phyloP scores from a whole-genome alignment of 148 eudicot species.

The Diospyros kaki region DNA sequence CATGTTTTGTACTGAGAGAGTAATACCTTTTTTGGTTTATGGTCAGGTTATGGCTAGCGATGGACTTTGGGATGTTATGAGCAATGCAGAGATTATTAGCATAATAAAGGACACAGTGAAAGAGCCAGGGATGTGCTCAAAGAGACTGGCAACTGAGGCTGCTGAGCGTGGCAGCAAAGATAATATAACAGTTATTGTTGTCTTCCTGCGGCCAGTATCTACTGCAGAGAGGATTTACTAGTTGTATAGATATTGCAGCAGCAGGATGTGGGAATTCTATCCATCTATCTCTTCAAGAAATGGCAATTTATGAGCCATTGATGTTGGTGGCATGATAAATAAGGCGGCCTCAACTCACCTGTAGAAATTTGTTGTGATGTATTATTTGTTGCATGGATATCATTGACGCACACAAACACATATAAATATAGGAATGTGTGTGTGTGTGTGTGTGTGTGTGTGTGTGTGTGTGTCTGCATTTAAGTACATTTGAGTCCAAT shows the following conservation, averaged over 20 bases:
- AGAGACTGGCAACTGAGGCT: conserved; percentile 94
- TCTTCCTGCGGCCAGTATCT: conserved; percentile 81
- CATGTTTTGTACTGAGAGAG: no score
- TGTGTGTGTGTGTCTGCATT: no score
- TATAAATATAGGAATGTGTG: no score
- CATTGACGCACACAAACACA: no score
- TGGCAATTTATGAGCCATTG: no score
- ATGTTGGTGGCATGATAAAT: no score
- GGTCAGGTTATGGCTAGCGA: conserved; percentile 94
- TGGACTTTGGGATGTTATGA: conserved; percentile 88
- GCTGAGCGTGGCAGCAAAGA: conserved; percentile 88
- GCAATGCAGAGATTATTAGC: conserved; percentile 56
- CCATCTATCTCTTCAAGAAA: neutral
- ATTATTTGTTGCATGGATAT: no score
- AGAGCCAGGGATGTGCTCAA: conserved; percentile 90
- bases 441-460: no score
- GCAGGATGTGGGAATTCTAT: neutral
- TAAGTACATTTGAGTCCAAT: no score
- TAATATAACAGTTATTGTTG: conserved; percentile 81
- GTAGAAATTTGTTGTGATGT: no score
- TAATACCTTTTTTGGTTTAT: neutral
- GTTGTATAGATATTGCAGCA: neutral
- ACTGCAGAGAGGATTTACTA: conserved; percentile 91
- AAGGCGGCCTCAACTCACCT: no score
- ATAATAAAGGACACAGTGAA: conserved; percentile 89